A percentile compares a stretch with the other conserved stretches of the same genome.
phyloP scores from a whole-genome alignment of 2,329 filamentous ascomycete genomes.

The Rutstroemia sp. region DNA sequence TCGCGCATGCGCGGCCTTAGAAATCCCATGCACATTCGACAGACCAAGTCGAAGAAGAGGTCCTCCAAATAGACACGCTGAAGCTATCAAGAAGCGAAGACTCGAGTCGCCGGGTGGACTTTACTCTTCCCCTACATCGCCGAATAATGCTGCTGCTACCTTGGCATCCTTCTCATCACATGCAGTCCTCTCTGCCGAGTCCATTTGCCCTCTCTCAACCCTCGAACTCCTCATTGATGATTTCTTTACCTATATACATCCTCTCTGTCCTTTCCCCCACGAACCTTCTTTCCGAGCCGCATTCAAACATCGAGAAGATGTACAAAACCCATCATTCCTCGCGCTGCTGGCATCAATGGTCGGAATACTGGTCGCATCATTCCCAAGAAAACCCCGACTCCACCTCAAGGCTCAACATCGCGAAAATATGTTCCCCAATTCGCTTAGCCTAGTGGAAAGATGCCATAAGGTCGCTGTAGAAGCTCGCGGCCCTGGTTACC shows the following conservation, averaged over 20 bases:
- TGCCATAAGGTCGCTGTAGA: constrained; percentile 63
- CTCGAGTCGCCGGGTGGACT: constrained; percentile 28
- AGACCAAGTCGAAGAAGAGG: constrained; percentile 56
- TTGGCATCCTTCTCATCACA: constrained; percentile 28
- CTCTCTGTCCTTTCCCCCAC: constrained; percentile 69
- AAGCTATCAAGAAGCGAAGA: constrained; percentile 56
- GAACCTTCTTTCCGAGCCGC: constrained; percentile 68
- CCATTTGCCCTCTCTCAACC: constrained; percentile 62
- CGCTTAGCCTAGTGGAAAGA: constrained; percentile 61
- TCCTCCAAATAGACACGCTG: constrained; percentile 59
- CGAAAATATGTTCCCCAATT: constrained; percentile 58
- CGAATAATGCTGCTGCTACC: constrained; percentile 28
- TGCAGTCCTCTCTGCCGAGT: constrained; percentile 52
- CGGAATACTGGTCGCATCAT: constrained; percentile 64
- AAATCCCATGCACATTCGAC: constrained; percentile 61
- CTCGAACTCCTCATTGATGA: constrained; percentile 67
- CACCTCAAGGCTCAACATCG: constrained; percentile 62
- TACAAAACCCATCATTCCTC: constrained; percentile 58
- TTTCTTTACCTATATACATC: constrained; percentile 78
- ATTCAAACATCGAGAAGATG: constrained; percentile 60
- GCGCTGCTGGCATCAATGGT: constrained; percentile 70
- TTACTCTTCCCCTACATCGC: constrained; percentile 26
- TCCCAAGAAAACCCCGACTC: constrained; percentile 62
- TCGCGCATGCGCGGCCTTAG: constrained; percentile 54
- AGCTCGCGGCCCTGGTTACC: constrained; percentile 53